Conservation (phyloP, 2,329 filamentous ascomycete genomes). For the Calycina marina region DNA sequence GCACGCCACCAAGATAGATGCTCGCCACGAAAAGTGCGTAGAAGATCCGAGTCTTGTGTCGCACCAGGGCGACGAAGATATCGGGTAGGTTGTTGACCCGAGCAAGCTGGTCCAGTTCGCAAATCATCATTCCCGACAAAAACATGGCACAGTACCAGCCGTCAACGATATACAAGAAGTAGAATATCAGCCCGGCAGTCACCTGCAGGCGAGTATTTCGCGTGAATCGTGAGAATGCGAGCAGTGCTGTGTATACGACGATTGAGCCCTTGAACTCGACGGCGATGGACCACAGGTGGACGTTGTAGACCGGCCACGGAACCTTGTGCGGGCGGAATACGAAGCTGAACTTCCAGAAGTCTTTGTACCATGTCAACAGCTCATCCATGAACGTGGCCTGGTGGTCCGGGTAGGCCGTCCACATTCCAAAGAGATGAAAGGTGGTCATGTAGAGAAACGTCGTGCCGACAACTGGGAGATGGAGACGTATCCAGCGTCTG, state of each 20-base stretch:
- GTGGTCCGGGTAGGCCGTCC: slow-evolving; percentile 10
- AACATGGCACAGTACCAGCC: slow-evolving; percentile 49
- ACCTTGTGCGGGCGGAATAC: slow-evolving; percentile 42
- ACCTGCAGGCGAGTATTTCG: slow-evolving; percentile 39
- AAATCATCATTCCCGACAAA: slow-evolving; percentile 43
- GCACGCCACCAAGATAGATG: slow-evolving; percentile 46
- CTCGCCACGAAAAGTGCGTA: slow-evolving; percentile 36
- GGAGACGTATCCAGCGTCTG: slow-evolving; percentile 31
- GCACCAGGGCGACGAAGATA: slow-evolving; percentile 30
- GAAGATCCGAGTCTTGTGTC: slow-evolving; percentile 35
- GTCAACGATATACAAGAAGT: slow-evolving; percentile 55
- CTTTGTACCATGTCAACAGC: slow-evolving; percentile 22
- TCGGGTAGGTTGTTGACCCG: slow-evolving; percentile 33
- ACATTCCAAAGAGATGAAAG: slow-evolving; percentile 18
- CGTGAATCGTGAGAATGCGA: slow-evolving; percentile 39
- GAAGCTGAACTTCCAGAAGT: slow-evolving; percentile 58
- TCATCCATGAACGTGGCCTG: slow-evolving; percentile 13
- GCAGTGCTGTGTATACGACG: slow-evolving; percentile 39
- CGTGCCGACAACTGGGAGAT: slow-evolving; percentile 29
- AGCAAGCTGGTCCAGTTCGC: slow-evolving; percentile 43
- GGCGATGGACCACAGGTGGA: slow-evolving; percentile 43
- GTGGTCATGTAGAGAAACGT: slow-evolving; percentile 24
- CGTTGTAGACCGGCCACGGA: slow-evolving; percentile 42
- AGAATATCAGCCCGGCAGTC: slow-evolving; percentile 37
- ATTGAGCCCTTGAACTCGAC: slow-evolving; percentile 51